Percentiles rank a stretch among this genome's conserved stretches.
These are phyloP conservation scores for Onygena corvina DNA, from an alignment of 2,329 filamentous ascomycete species.

Conservation along the genomic window DNA sequence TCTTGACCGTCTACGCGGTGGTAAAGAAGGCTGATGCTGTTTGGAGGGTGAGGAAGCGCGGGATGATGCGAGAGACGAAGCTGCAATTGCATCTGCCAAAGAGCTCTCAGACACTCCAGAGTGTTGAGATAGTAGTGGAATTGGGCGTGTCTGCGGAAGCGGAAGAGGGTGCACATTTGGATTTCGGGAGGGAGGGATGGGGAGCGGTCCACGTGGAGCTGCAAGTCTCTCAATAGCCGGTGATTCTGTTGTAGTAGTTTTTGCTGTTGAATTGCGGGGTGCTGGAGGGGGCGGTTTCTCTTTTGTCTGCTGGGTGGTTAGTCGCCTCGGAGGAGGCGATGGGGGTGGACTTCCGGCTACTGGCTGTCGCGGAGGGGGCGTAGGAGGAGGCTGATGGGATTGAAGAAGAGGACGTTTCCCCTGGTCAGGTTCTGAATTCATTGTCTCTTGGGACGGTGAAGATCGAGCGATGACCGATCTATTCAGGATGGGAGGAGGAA, in stretches of 20 bases:
- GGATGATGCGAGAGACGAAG: conserved; percentile 36
- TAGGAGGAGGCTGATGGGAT: neutral
- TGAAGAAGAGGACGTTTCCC: neutral
- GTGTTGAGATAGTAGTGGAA: neutral
- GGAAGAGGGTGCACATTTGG: neutral
- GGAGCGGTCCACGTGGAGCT: neutral
- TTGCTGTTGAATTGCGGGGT: neutral
- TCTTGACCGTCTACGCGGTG: conserved; percentile 27
- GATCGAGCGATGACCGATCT: neutral
- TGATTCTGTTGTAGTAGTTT: neutral
- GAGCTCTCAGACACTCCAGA: conserved; percentile 15
- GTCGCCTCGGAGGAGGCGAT: neutral
- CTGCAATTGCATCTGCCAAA: conserved; percentile 37
- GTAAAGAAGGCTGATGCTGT: conserved; percentile 27
- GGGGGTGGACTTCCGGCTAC: conserved; percentile 13
- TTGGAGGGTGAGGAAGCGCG: conserved; percentile 31
- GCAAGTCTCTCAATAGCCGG: neutral
- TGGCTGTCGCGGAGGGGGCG: neutral
- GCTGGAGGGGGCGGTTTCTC: conserved; percentile 6
- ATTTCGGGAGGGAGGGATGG: neutral
- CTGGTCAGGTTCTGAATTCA: conserved; percentile 3
- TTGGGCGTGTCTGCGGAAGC: neutral
- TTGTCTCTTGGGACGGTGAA: neutral
- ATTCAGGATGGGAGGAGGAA: neutral
- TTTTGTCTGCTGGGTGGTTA: neutral